Conservation (phyloP, 805 yeast genomes). For the Kodamaea leandrae region DNA sequence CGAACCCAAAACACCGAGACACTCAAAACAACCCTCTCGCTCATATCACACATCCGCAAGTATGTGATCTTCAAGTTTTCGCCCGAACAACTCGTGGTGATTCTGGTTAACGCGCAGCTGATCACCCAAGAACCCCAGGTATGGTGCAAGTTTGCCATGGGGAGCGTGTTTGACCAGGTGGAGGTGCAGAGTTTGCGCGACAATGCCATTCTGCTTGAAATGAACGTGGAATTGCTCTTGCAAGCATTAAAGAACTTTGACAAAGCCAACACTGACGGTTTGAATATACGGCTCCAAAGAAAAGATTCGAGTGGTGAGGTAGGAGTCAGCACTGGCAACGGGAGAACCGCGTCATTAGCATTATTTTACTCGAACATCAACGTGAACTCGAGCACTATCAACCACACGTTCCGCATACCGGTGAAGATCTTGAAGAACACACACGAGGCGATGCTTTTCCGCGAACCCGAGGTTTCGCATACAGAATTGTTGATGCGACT, state of each 20-base stretch:
- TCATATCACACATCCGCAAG: constrained; percentile 53
- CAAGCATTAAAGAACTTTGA: constrained; percentile 60
- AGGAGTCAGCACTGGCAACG: constrained; percentile 23
- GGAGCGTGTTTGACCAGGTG: constrained; percentile 45
- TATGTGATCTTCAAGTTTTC: constrained; percentile 57
- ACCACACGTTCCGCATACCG: constrained; percentile 70
- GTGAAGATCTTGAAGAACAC: constrained; percentile 58
- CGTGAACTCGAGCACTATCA: constrained; percentile 44
- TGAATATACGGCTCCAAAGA: constrained; percentile 52
- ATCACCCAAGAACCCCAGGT: constrained; percentile 58
- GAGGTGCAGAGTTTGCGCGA: constrained; percentile 53
- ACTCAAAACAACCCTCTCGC: constrained; percentile 40
- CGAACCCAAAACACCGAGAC: constrained; percentile 25
- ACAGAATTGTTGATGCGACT: constrained; percentile 56
- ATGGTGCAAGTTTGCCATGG: constrained; percentile 57
- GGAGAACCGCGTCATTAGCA: constrained; percentile 51
- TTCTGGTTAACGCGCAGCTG: constrained; percentile 44
- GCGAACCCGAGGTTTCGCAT: constrained; percentile 60
- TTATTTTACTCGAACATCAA: constrained; percentile 51
- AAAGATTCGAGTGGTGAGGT: constrained; percentile 31
- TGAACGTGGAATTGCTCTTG: constrained; percentile 57
- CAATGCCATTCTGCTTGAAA: constrained; percentile 56
- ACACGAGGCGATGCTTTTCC: constrained; percentile 47
- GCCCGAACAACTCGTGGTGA: constrained; percentile 45
- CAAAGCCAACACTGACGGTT: constrained; percentile 47